Evolutionary conservation across 345 rosid genomes (phyloP), one percentile per base, ranked within the genome.

Genomic region (Capsella bursapastoris): DNA sequence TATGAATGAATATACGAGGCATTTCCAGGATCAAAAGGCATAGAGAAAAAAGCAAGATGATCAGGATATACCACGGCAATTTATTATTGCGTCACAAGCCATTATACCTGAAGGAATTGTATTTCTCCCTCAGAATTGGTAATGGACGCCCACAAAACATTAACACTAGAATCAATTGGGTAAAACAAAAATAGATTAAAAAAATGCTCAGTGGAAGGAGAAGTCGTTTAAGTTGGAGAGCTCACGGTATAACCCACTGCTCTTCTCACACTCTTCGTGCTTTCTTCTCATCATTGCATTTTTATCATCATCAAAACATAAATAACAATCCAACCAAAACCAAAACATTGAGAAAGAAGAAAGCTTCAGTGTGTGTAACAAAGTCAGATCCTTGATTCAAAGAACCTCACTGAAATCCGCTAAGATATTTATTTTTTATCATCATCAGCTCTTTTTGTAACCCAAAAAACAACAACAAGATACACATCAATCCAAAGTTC

Each of bases 311-410:
- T 0, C 8, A 34, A 34, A 32, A 34, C 7, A 32, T 1, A 32
- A 32, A n/a, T 11, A 44, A 14, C 3, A 44, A 44, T 44, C 16
- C 51, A 47, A 15, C 0, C 22, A 18, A 58, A 70, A 32, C 1
- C 5, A 31, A 64, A 10, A 7, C 9, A 7, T 7, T 2, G 29
- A 22, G 2, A 6, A 55, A 6, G 25, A 5, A 15, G 1, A 4
- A 49, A 85, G 97, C 96, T 66, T 91, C 96, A 91, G 98, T 83
- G 93, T 93, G 97, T 91, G 97, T 91, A 93, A 93, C 98, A 93
- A 79, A 69, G 1, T 91, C 89, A 91, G 93, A 87, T 94, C 97
- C 87, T 77, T 66, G 97, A 82, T 71, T 35, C 9, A 6, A 50
- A 50, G 13, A 41, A 78, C 78, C 97, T 91, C 96, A 86, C 90